Evolutionary conservation across 495 filamentous ascomycete genomes (phyloP).

Genomic region (Hypoxylon rickii): DNA sequence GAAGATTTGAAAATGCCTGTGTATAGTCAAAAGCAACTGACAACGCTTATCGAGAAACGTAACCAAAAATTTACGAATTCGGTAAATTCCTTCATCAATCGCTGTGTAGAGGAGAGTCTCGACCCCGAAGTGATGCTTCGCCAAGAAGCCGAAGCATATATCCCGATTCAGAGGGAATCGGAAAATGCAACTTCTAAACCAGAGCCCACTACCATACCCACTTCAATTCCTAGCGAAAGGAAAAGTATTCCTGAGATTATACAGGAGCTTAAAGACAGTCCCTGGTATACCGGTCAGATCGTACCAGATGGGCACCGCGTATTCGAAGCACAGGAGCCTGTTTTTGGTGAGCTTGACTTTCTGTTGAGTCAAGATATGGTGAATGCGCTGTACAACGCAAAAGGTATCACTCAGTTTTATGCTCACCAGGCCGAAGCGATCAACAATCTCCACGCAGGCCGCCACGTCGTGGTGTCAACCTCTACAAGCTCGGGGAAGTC

Average conservation of each 20-base stretch:
- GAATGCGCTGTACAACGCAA: slow-evolving; percentile 91
- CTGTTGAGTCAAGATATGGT: slow-evolving; percentile 86
- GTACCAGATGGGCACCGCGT: slow-evolving; percentile 93
- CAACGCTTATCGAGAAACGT: slow-evolving; percentile 85
- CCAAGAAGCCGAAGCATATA: slow-evolving; percentile 54
- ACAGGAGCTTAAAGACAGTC: slow-evolving; percentile 74
- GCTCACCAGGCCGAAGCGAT: slow-evolving; percentile 95
- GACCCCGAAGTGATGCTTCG: slow-evolving; percentile 71
- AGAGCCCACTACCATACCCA: slow-evolving; percentile 54
- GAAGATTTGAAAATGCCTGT: slow-evolving; percentile 94
- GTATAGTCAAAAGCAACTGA: slow-evolving; percentile 91
- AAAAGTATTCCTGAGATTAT: slow-evolving; percentile 85
- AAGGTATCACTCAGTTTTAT: slow-evolving; percentile 84
- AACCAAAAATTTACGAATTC: slow-evolving; percentile 84
- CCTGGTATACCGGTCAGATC: slow-evolving; percentile 92
- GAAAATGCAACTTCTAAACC: slow-evolving; percentile 36
- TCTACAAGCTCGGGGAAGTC: slow-evolving; percentile 97
- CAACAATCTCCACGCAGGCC: slow-evolving; percentile 81
- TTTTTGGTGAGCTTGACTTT: slow-evolving; percentile 86
- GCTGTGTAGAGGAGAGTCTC: slow-evolving; percentile 64
- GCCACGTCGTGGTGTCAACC: slow-evolving; percentile 89
- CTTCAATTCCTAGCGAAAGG: slow-evolving; percentile 79
- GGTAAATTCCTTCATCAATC: slow-evolving; percentile 74
- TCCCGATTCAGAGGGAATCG: slow-evolving; percentile 46
- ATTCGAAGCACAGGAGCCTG: slow-evolving; percentile 82